Evolutionary conservation across 2,329 filamentous ascomycete species (phyloP).

Genomic region (Colletotrichum endophyticum): DNA sequence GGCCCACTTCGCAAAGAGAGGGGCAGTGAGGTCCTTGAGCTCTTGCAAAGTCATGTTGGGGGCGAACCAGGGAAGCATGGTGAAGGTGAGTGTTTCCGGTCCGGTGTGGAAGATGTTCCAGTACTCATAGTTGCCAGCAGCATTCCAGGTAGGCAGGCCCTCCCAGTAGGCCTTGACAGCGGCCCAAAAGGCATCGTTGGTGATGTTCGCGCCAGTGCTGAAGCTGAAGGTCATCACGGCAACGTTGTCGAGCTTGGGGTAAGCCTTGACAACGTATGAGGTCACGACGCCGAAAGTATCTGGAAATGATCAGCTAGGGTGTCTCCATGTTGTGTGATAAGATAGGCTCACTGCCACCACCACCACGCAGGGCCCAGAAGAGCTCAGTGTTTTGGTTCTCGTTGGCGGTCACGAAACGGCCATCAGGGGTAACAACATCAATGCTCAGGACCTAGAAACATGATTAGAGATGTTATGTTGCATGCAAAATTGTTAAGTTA

Average conservation of each 20-base stretch:
- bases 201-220: background rate
- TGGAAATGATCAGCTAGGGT: slow-evolving; percentile 26
- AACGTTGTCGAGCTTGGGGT: slow-evolving; percentile 43
- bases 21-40: slow-evolving; percentile 38
- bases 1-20: slow-evolving; percentile 34
- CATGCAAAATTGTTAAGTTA: background rate
- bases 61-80: slow-evolving; percentile 33
- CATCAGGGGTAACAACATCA: slow-evolving; percentile 51
- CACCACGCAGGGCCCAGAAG: slow-evolving; percentile 56
- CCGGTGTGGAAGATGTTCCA: slow-evolving; percentile 25
- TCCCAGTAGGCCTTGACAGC: slow-evolving; percentile 27
- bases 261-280: slow-evolving; percentile 57
- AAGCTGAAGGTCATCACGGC: slow-evolving; percentile 50
- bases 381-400: slow-evolving; percentile 46
- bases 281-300: slow-evolving; percentile 65
- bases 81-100: slow-evolving; percentile 27
- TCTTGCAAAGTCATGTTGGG: slow-evolving; percentile 33
- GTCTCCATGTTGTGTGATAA: background rate
- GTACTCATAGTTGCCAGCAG: slow-evolving; percentile 27
- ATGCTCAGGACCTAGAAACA: slow-evolving; percentile 41
- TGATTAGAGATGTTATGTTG: background rate
- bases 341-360: slow-evolving; percentile 30
- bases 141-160: slow-evolving; percentile 23
- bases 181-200: background rate
- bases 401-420: slow-evolving; percentile 43